Conservation (phyloP, 768 basidiomycete genomes). For the Pleurotus tuoliensis region DNA sequence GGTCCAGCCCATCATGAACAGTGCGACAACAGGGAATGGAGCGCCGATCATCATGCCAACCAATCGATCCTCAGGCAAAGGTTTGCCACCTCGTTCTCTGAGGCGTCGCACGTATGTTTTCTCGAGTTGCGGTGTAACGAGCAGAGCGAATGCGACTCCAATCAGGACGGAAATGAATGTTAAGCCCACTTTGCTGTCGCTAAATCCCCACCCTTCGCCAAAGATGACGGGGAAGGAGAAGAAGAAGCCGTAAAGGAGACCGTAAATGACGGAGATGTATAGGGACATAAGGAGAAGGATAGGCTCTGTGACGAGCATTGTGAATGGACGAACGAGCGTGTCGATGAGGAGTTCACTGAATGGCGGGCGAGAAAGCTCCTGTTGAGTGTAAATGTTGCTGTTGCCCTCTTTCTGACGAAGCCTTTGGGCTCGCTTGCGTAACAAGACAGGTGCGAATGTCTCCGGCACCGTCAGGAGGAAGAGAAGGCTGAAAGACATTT, state of each 20-base stretch:
- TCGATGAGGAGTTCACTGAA: conserved; percentile 31
- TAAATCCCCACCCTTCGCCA: conserved; percentile 29
- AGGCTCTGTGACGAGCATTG: conserved; percentile 41
- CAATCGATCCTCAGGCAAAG: conserved; percentile 39
- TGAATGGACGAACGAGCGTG: conserved; percentile 38
- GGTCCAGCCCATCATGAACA: conserved; percentile 44
- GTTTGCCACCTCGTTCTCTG: conserved; percentile 29
- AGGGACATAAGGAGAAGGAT: conserved; percentile 41
- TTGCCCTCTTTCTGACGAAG: conserved; percentile 33
- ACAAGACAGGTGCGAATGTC: conserved; percentile 42
- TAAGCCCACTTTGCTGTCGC: conserved; percentile 32
- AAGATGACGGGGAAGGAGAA: conserved; percentile 32
- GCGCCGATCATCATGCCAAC: conserved; percentile 33
- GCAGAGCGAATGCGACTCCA: conserved; percentile 30
- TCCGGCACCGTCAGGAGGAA: conserved; percentile 31
- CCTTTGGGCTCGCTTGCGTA: conserved; percentile 32
- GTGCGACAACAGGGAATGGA: conserved; percentile 23
- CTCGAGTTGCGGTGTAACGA: conserved; percentile 29
- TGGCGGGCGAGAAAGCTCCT: conserved; percentile 33
- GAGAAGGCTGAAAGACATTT: conserved; percentile 8
- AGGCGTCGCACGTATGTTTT: conserved; percentile 26
- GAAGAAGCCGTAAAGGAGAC: conserved; percentile 21
- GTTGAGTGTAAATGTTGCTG: conserved; percentile 34
- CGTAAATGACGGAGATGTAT: conserved; percentile 41
- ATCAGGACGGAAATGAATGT: conserved; percentile 37